Evolutionary conservation across 345 rosid species (phyloP).

Genomic region (Erysimum cheiranthoides): DNA sequence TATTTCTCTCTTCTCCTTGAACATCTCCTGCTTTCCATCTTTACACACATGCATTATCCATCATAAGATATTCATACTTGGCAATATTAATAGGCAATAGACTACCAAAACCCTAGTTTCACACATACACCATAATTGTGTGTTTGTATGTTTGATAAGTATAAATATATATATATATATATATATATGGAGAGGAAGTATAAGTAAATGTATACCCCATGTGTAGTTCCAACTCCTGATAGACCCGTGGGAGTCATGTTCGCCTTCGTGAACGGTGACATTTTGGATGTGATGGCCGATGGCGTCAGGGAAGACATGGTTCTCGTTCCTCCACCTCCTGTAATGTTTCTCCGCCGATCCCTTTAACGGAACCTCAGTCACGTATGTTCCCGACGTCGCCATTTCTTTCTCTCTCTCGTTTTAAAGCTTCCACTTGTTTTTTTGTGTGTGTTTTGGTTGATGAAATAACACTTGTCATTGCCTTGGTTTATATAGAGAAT

Average conservation of each 20-base stretch:
- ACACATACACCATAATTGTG: background rate
- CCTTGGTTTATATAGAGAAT: slow-evolving; percentile 23
- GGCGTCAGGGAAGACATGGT: slow-evolving; percentile 45
- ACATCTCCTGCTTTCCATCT: slow-evolving; percentile 40
- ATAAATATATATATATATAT: background rate
- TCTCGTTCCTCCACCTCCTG: slow-evolving; percentile 43
- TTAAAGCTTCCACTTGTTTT: slow-evolving; percentile 7
- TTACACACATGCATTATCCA: background rate
- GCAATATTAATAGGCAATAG: background rate
- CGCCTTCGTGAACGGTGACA: slow-evolving; percentile 43
- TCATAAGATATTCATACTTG: background rate
- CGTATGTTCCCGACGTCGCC: slow-evolving; percentile 47
- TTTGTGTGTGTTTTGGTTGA: slow-evolving; percentile 10
- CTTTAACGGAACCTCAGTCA: slow-evolving; percentile 41
- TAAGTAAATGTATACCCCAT: slow-evolving; percentile 21
- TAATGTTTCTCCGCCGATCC: slow-evolving; percentile 41
- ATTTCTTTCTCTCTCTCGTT: slow-evolving; percentile 5
- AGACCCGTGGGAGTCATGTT: slow-evolving; percentile 38
- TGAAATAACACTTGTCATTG: slow-evolving; percentile 12
- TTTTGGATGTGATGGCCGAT: slow-evolving; percentile 42
- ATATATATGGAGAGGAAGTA: background rate
- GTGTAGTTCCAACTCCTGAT: slow-evolving; percentile 42
- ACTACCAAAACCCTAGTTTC: background rate
- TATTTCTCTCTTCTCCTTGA: slow-evolving; percentile 40
- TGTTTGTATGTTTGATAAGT: background rate